These are phyloP conservation scores for Potentilla sterilis DNA, from an alignment of 306 rosid genomes.

Conservation along the genomic window DNA sequence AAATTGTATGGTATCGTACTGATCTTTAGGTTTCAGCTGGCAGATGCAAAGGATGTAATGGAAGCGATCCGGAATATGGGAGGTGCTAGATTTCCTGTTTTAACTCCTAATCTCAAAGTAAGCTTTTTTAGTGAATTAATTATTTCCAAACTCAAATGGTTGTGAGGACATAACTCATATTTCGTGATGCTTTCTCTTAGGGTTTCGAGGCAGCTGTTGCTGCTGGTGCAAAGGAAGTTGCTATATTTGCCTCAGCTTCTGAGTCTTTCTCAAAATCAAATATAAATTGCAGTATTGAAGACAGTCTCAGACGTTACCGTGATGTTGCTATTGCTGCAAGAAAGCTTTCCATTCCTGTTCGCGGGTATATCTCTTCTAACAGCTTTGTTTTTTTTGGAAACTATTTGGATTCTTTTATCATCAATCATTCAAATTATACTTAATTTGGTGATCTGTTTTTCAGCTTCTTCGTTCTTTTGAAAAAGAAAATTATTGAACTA, in stretches of 20 bases:
- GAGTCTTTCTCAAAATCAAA: constrained; percentile 85
- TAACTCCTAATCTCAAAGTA: constrained; percentile 87
- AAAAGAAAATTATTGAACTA: background rate
- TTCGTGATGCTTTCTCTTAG: constrained; percentile 37
- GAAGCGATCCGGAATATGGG: constrained; percentile 58
- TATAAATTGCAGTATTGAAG: constrained; percentile 78
- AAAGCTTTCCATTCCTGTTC: constrained; percentile 67
- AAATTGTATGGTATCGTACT: background rate
- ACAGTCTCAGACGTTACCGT: constrained; percentile 62
- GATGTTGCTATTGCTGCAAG: constrained; percentile 71
- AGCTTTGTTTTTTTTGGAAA: background rate
- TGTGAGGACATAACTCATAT: constrained; percentile 15
- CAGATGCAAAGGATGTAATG: constrained; percentile 90
- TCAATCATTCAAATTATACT: background rate
- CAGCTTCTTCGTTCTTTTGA: no score
- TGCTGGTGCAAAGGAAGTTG: constrained; percentile 94
- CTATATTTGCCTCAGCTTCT: constrained; percentile 89
- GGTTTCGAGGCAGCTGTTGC: constrained; percentile 89
- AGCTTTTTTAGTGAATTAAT: constrained; percentile 21
- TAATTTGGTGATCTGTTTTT: no score
- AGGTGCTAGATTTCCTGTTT: constrained; percentile 77
- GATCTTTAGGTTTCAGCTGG: constrained; percentile 47
- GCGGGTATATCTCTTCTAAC: constrained; percentile 55
- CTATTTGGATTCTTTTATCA: background rate
- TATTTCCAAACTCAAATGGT: constrained; percentile 3